Percentiles rank a stretch among this genome's conserved stretches.
Conservation (phyloP, 371 early-diverging fungal genomes). For the Rhizopus delemar region DNA sequence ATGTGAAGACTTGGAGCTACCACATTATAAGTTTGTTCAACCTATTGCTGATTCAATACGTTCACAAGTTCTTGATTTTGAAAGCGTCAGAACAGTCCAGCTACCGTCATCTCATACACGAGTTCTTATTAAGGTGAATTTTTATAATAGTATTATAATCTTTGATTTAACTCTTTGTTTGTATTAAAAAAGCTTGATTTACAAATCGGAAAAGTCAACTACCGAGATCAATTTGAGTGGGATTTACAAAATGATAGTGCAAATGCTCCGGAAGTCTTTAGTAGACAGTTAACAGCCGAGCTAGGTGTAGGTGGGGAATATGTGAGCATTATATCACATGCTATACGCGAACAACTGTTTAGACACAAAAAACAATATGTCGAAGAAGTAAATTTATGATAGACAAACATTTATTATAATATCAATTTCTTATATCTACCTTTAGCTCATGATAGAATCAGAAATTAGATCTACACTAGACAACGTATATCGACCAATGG, state of each 20-base stretch:
- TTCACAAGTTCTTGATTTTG: constrained; percentile 52
- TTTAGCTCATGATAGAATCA: constrained; percentile 33
- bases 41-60: constrained; percentile 84
- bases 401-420: not conserved
- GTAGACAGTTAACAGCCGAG: constrained; percentile 77
- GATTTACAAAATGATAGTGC: constrained; percentile 67
- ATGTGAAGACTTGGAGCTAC: constrained; percentile 79
- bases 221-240: constrained; percentile 95
- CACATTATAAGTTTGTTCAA: constrained; percentile 54
- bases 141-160: not conserved
- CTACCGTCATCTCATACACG: constrained; percentile 38
- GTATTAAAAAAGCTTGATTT: constrained; percentile 69
- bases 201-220: constrained; percentile 78
- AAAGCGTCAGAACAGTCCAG: constrained; percentile 40
- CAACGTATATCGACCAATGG: constrained; percentile 63
- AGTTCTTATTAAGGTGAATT: constrained; percentile 49
- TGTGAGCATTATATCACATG: constrained; percentile 81
- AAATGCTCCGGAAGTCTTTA: constrained; percentile 83
- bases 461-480: constrained; percentile 50
- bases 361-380: constrained; percentile 68
- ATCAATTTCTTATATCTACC: not conserved
- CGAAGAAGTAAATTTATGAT: constrained; percentile 43
- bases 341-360: constrained; percentile 86
- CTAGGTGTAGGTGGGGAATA: constrained; percentile 92
- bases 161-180: not conserved